Evolutionary conservation across 805 yeast genomes (phyloP), one percentile per base, ranked within the genome.

Genomic region (Jamesozyma piceae): DNA sequence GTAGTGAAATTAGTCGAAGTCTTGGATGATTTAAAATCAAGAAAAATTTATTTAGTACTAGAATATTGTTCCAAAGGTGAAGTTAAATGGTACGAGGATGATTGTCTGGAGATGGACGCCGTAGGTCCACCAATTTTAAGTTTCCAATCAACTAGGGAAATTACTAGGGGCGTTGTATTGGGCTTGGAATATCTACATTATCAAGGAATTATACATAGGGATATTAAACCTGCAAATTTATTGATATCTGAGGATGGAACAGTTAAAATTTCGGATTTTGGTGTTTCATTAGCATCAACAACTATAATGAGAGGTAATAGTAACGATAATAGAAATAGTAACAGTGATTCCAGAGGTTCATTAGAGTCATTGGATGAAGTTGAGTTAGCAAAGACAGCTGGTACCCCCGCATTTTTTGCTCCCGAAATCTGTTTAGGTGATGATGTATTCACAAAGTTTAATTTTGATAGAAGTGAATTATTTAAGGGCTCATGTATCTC

Each of bases 341-440:
- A 17, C 15, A 36, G 13, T 26, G 24, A 30, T 36, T 36, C 38
- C 14, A 36, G 31, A 11, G 22, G 28, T 5, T 41, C 43, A 17
- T 28, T 32, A 18, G 55, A 53, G 18, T 37, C 56, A 3, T 38
- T 54, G 21, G 71, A 76, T 50, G 97, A 89, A 49, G 66, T 80
- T 43, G 99, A 90, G 53, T 70, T 92, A 48, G 95, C 96, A 1
- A 90, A 89, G 62, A 90, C 97, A 0, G 97, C 95, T 0, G 98
- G 97, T 3, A 90, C 97, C 0, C 97, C 97, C 1, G 97, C 97
- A 0, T 90, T 90, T 60, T 81, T 88, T 54, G 95, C 97, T 0
- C 96, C 96, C 0, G 99, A 92, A 60, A 70, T 89, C 36, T 89
- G 96, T 57, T 71, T 73, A 43, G 79, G 85, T 1, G 64, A 59